These are phyloP conservation scores for Camellia granthamiana DNA, from an alignment of 148 eudicot genomes.

Conservation along the genomic window DNA sequence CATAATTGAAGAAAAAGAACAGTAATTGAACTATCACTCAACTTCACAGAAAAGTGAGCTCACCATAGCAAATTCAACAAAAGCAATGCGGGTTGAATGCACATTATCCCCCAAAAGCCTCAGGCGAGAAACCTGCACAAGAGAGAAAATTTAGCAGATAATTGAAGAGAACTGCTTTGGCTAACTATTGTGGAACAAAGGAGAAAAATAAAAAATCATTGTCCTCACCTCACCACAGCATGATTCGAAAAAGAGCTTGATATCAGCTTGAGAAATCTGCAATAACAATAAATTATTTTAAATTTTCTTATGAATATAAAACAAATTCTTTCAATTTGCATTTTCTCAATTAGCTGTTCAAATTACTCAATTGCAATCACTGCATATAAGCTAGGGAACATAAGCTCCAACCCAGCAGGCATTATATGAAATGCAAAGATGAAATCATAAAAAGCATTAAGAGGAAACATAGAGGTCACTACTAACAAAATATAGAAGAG, in stretches of 20 bases:
- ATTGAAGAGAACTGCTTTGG: constrained; percentile 4
- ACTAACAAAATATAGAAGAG: neutral
- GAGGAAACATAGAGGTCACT: constrained; percentile 7
- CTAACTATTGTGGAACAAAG: neutral
- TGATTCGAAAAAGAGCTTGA: constrained; percentile 76
- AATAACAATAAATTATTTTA: constrained; percentile 3
- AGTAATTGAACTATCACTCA: neutral
- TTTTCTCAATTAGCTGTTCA: neutral
- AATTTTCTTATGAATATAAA: neutral
- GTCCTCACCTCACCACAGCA: constrained; percentile 83
- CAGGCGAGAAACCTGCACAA: constrained; percentile 77
- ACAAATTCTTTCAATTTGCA: neutral
- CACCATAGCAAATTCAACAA: constrained; percentile 83
- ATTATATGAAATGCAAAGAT: constrained; percentile 3
- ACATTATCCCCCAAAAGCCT: constrained; percentile 93
- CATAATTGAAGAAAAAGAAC: constrained; percentile 6
- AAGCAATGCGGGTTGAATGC: constrained; percentile 93
- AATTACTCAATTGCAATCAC: neutral
- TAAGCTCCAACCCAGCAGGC: neutral
- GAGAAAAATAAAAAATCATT: neutral
- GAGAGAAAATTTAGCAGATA: constrained; percentile 4
- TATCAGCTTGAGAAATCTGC: constrained; percentile 88
- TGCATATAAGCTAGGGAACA: neutral
- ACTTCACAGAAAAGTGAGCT: constrained; percentile 14
- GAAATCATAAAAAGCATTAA: neutral